Base-by-base conservation (phyloP, 805 yeast genomes). In the Millerozyma miso region DNA sequence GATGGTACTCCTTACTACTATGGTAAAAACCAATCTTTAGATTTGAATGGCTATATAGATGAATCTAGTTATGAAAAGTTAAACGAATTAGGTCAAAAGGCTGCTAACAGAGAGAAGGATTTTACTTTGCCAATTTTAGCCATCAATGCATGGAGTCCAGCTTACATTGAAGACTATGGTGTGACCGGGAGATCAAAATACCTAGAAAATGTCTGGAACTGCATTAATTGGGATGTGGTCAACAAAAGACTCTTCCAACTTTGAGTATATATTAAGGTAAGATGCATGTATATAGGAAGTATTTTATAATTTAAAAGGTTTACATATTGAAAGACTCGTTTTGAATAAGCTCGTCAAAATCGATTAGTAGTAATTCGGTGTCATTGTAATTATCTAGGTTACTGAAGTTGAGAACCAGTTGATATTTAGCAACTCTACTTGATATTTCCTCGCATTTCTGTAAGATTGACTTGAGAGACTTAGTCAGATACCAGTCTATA, bases 131-230 rank as follows among this genome's bases (percentile, higher is more conserved):
- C 93, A 4, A 65, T 93, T 37, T 73, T 93, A 51, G 85, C 81
- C 39, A 73, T 89, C 50, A 88, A 82, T 63, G 74, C 85, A 51
- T 90, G 97, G 96, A 95, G 91, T 61, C 79, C 81, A 50, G 88
- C 96, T n/a, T 93, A 83, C 62, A 55, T 88, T 36, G 68, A 77
- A 19, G 98, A 93, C 63, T 91, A 83, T 64, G 96, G 97, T 37
- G 74, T 87, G 40, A 69, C 63, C 40, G 95, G 93, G 18, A 85
- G 83, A 67, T 70, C 77, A 35, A 71, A 76, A 41, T 93, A 85
- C 63, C 74, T 93, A 51, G 77, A 77, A 47, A 83, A 82, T 48
- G 81, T 83, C 56, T 82, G 95, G 81, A 77, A 81, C 40, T 74
- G 88, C 50, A 76, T 90, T 46, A 83, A 91, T 66, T 93, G 99